Evolutionary conservation across 2,329 filamentous ascomycete genomes (phyloP), one percentile per base, ranked within the genome.

Genomic region (Catunica adiposa): DNA sequence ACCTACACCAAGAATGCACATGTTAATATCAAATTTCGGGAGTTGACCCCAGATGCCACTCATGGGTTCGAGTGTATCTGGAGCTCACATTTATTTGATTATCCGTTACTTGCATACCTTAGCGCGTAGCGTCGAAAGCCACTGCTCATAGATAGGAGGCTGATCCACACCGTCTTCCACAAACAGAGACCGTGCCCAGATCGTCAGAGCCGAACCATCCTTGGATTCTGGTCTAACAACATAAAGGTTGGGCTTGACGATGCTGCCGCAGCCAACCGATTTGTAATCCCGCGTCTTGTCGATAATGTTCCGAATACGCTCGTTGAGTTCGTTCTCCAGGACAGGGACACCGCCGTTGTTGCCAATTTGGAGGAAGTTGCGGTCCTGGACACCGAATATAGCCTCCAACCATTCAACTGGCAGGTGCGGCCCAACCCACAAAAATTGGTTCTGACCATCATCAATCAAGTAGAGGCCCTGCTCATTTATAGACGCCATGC

Each of bases 391-490:
- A 23, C 89, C 90, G 66, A 98, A 98, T 4, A 97, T 90, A 63
- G 98, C 92, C 54, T 77, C 70, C 42, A 97, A 74, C 31, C 98
- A 77, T 65, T 94, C 88, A 1, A 89, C 88, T 26, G 98, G 88
- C 1, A 90, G 84, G 62, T 98, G 90, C 37, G 89, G 82, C 14
- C 92, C 92, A 20, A 97, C 78, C 92, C 92, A 98, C 51, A 98
- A 71, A 76, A 98, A 98, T 67, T 98, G 92, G 4, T 88, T 96
- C 69, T 96, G 90, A 2, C 89, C 89, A 64, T 98, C 92, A 63
- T 98, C 92, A 63, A 98, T 92, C 57, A 98, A 78, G 69, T 98
- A 98, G 17, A 98, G 73, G 26, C 92, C 92, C 65, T 94, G 95
- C 0, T 89, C 79, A 2, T 88, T 86, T 52, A 98, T 78, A 50